Evolutionary conservation across 225 moss, liverwort and hornwort genomes (phyloP).

Genomic region (Neckera pumila): DNA sequence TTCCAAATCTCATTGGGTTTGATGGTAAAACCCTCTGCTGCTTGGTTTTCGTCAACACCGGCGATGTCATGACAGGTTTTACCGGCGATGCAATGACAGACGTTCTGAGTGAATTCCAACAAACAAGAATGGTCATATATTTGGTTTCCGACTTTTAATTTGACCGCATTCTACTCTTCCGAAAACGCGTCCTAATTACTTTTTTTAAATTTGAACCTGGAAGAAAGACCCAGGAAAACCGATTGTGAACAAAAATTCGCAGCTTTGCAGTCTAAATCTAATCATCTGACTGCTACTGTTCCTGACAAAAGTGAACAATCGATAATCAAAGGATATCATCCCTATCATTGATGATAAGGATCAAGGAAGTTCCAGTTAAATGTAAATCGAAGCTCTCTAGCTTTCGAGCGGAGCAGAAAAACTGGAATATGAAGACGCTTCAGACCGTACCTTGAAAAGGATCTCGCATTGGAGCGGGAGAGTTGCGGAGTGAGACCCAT

Average conservation of each 20-base stretch:
- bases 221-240: neutral
- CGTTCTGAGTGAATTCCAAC: slow-evolving; percentile 3
- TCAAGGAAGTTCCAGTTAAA: neutral
- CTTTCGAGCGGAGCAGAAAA: neutral
- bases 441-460: slow-evolving; percentile 30
- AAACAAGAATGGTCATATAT: neutral
- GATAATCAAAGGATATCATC: neutral
- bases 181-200: neutral
- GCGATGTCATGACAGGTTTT: neutral
- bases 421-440: neutral
- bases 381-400: neutral
- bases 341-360: neutral
- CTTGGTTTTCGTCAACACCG: neutral
- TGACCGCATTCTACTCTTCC: neutral
- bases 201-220: neutral
- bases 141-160: neutral
- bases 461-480: slow-evolving; percentile 43
- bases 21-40: neutral
- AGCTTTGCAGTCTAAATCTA: neutral
- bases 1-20: neutral
- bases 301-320: neutral
- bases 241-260: neutral
- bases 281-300: neutral
- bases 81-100: neutral
- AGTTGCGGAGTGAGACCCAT: slow-evolving; percentile 17